phyloP scores from a whole-genome alignment of 371 early-diverging fungal species.

The Basidiobolus meristosporus region DNA sequence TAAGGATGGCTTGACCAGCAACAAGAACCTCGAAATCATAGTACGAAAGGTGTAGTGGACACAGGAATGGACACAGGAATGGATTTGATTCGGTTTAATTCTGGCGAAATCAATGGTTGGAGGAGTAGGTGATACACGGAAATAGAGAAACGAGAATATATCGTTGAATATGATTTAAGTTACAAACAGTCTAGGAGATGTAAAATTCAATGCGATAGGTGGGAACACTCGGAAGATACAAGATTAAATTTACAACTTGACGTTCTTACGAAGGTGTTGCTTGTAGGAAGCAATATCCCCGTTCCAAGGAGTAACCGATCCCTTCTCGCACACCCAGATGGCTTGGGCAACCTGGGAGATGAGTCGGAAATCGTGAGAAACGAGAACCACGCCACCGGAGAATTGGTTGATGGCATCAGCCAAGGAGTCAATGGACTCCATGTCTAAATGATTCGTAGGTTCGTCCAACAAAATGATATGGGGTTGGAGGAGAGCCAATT shows the following conservation, averaged over 20 bases:
- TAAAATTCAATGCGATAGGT: too few species aligned
- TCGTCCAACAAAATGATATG: conserved; percentile 96
- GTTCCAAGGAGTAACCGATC: conserved; percentile 35
- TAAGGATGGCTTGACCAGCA: too few species aligned
- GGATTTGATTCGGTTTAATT: too few species aligned
- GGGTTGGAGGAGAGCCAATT: conserved; percentile 75
- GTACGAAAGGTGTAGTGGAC: too few species aligned
- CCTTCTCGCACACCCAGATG: conserved; percentile 87
- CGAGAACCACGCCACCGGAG: conserved; percentile 94
- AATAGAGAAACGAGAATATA: too few species aligned
- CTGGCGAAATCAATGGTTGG: too few species aligned
- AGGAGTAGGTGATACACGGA: too few species aligned
- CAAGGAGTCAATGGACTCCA: conserved; percentile 92
- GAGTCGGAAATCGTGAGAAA: conserved; percentile 98
- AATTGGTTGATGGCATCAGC: conserved; percentile 90
- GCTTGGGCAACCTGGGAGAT: conserved; percentile 89
- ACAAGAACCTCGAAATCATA: too few species aligned
- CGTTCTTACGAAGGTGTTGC: conserved; percentile 57
- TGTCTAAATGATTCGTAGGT: conserved; percentile 87
- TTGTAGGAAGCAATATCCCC: conserved; percentile 73
- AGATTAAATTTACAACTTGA: conserved; percentile 24
- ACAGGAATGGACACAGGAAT: too few species aligned
- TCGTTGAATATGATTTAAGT: too few species aligned
- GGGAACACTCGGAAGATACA: neutral
- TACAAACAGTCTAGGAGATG: too few species aligned